Evolutionary conservation across 202 grass and related monocot genomes (phyloP).

Genomic region (Panicum virgatum): DNA sequence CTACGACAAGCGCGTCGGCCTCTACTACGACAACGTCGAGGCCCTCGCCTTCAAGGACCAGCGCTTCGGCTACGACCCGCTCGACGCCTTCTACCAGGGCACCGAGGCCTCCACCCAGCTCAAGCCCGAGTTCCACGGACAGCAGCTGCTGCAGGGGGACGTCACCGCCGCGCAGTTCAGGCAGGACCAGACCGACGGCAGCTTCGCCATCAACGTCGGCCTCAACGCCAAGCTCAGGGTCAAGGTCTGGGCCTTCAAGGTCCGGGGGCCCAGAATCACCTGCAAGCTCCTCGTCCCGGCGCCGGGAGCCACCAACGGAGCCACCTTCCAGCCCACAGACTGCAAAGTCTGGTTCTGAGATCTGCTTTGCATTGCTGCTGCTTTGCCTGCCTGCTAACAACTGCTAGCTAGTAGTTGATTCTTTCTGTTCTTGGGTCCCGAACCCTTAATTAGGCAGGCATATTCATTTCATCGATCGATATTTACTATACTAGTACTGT

Average conservation of each 20-base stretch:
- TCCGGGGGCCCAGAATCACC: slow-evolving; percentile 39
- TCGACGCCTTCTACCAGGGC: slow-evolving; percentile 59
- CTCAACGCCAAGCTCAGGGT: slow-evolving; percentile 62
- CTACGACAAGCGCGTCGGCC: slow-evolving; percentile 58
- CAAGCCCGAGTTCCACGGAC: slow-evolving; percentile 39
- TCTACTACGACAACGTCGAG: slow-evolving; percentile 81
- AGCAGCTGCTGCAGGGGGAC: slow-evolving; percentile 37
- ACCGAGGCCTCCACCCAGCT: slow-evolving; percentile 36
- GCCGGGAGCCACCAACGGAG: background rate
- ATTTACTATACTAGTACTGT: no score
- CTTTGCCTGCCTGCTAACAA: background rate
- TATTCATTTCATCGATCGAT: background rate
- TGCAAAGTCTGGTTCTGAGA: slow-evolving; percentile 45
- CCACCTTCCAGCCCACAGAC: slow-evolving; percentile 44
- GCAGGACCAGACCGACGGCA: slow-evolving; percentile 35
- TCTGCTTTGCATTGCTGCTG: no score
- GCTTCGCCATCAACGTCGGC: slow-evolving; percentile 51
- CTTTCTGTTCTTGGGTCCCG: background rate
- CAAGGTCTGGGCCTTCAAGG: slow-evolving; percentile 66
- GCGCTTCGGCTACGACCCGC: slow-evolving; percentile 43
- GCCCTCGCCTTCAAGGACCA: slow-evolving; percentile 25
- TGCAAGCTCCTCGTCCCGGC: slow-evolving; percentile 58
- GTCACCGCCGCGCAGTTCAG: slow-evolving; percentile 18
- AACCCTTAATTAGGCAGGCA: background rate
- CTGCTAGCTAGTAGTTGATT: background rate